Conservation (phyloP, 2,329 filamentous ascomycete species). For the Pseudofabraea citricarpa region DNA sequence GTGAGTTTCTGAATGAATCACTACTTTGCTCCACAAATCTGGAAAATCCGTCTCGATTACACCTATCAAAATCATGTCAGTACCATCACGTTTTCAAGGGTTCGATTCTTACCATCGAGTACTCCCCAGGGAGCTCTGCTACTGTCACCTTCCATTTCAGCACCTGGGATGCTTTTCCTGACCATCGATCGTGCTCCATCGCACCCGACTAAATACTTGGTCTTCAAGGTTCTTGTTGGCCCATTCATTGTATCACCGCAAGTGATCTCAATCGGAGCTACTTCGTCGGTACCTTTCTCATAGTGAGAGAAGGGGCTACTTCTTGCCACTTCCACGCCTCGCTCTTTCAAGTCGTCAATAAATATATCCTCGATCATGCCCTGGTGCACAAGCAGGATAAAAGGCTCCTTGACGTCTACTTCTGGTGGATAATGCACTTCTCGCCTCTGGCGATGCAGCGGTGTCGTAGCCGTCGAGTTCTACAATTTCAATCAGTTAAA, state of each 20-base stretch:
- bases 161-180: constrained; percentile 45
- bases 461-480: constrained; percentile 13
- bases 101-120: constrained; percentile 43
- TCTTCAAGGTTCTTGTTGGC: constrained; percentile 46
- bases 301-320: constrained; percentile 38
- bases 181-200: constrained; percentile 48
- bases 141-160: constrained; percentile 53
- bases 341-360: constrained; percentile 46
- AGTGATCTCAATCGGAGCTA: constrained; percentile 29
- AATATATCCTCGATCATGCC: constrained; percentile 44
- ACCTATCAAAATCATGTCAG: constrained; percentile 33
- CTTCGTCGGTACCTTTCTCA: constrained; percentile 23
- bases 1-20: constrained; percentile 45
- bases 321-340: constrained; percentile 41
- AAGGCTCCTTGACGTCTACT: constrained; percentile 23
- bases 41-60: constrained; percentile 41
- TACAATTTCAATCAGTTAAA: constrained; percentile 46
- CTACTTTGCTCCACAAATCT: constrained; percentile 54
- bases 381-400: constrained; percentile 47
- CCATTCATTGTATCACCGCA: constrained; percentile 50
- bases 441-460: constrained; percentile 28
- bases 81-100: constrained; percentile 43
- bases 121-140: constrained; percentile 55
- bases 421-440: constrained; percentile 25
- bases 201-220: constrained; percentile 63